These are phyloP conservation scores for Fusarium sp. DNA, from an alignment of 2,329 filamentous ascomycete species.

Conservation along the genomic window DNA sequence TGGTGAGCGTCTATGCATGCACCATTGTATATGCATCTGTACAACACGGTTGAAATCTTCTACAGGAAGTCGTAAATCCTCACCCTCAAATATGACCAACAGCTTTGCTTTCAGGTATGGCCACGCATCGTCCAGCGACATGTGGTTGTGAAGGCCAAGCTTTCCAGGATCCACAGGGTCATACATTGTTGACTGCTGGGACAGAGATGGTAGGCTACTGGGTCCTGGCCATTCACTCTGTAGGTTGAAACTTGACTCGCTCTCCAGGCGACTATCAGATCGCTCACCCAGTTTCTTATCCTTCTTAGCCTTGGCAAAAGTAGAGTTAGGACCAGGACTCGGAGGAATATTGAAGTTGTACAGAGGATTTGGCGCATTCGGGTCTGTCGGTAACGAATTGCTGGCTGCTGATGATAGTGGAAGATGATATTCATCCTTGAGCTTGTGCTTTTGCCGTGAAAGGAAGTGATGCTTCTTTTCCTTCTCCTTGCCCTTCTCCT, in stretches of 20 bases:
- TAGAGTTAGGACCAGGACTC: constrained; percentile 74
- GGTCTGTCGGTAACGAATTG: constrained; percentile 81
- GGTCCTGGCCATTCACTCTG: constrained; percentile 66
- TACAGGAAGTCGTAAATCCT: constrained; percentile 81
- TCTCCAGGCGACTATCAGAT: constrained; percentile 64
- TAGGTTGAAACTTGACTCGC: constrained; percentile 59
- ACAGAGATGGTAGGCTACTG: constrained; percentile 62
- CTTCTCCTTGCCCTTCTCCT: constrained; percentile 70
- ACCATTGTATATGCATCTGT: constrained; percentile 81
- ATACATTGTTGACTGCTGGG: constrained; percentile 60
- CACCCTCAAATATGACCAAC: constrained; percentile 83
- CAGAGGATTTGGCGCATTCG: constrained; percentile 78
- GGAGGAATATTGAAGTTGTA: constrained; percentile 83
- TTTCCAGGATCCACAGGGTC: constrained; percentile 68
- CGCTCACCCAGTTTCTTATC: constrained; percentile 86
- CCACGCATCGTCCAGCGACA: constrained; percentile 84
- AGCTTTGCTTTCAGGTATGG: constrained; percentile 81
- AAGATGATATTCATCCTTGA: constrained; percentile 79
- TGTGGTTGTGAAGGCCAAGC: constrained; percentile 72
- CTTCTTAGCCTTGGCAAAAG: constrained; percentile 86
- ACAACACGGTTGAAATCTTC: constrained; percentile 88
- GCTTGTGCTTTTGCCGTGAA: constrained; percentile 82
- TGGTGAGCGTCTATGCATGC: constrained; percentile 78
- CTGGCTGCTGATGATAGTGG: constrained; percentile 81
- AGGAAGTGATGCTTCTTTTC: constrained; percentile 85